Base-by-base conservation (phyloP, 1,284 basidiomycete species). In the Tetrapyrgos nigripes region DNA sequence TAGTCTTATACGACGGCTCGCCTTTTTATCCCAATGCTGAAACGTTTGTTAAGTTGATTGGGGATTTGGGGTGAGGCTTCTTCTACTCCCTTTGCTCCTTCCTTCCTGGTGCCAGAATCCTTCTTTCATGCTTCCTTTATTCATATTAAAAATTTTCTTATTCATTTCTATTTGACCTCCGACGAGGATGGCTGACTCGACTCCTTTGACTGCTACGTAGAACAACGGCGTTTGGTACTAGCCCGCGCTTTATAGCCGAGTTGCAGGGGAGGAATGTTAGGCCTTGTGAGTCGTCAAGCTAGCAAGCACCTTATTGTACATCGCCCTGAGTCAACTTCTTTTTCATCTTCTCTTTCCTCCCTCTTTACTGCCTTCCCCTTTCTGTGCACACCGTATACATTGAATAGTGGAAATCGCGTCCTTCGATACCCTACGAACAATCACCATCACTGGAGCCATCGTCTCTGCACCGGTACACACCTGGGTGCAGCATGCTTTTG, bases 381-480 rank as follows among this genome's bases (percentile, higher is more conserved):
- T 4, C 26, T 45, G 14, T 29, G n/a, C n/a, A n/a, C n/a, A n/a
- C n/a, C n/a, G n/a, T 9, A 40, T 17, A 40, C 31, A 14, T 33
- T 19, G 21, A 63, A 13, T 61, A 83, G 80, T 75, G 50, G 71
- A 80, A 47, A 55, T 86, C 3, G 83, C 76, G 1, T 60, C 75
- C 1, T 89, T 89, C 53, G 73, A 83, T 35, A 74, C 82, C 1
- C 73, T 94, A 9, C 80, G 83, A 21, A 77, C 80, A 51, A 78
- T 97, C 47, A 72, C 81, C 27, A 84, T 83, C 24, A 94, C 93
- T 0, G 94, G 94, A 2, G 87, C 92, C 2, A 91, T 94, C 37
- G 37, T 40, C 37, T 2, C 76, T 96, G 17, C 90, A 92, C 0
- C 78, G 89, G 0, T 85, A 88, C 2, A 83, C 94, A 70, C 95